Evolutionary conservation across 441 rosid genomes (phyloP), one percentile per base, ranked within the genome.

Genomic region (Theobroma grandiflorum): DNA sequence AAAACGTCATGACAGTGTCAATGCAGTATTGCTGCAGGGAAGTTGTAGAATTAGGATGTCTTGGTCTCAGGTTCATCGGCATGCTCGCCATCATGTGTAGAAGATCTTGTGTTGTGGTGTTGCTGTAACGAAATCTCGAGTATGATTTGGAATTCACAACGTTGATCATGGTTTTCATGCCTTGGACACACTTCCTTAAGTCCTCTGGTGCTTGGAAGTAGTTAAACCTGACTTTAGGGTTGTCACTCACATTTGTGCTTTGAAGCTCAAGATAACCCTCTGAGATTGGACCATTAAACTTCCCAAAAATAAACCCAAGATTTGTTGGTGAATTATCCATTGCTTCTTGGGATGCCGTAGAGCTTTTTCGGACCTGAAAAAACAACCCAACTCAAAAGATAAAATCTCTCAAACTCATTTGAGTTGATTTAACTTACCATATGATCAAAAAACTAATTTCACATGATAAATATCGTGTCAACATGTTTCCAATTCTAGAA

Each of bases 151-250:
- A 89, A 58, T 88, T 83, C 7, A 90, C 57, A 63, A 89, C 87
- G 33, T 81, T 79, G 2, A 83, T 85, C 22, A 90, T 76, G 3
- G 89, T 87, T 26, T 22, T 70, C 77, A 90, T 77, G 52, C 92
- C 92, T 52, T 79, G 82, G 64, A 85, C 91, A 79, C 92, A 90
- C 47, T 76, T 63, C 35, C 65, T 26, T 35, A 87, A 71, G 62
- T 90, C 92, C 75, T 90, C 87, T 65, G 87, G 87, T 7, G 88
- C 90, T 67, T 89, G 83, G 76, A 89, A 89, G 75, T 90, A 90
- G 83, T 90, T 90, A 75, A 90, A 90, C 35, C 81, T 90, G 45
- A 90, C 88, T 6, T 81, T 85, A 1, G 94, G 92, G 18, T 86
- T 89, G 31, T 86, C 90, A 20, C 82, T 53, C 7, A 85, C 88